Conservation (phyloP, 2,329 filamentous ascomycete species). For the Cladosporium sphaerospermum region DNA sequence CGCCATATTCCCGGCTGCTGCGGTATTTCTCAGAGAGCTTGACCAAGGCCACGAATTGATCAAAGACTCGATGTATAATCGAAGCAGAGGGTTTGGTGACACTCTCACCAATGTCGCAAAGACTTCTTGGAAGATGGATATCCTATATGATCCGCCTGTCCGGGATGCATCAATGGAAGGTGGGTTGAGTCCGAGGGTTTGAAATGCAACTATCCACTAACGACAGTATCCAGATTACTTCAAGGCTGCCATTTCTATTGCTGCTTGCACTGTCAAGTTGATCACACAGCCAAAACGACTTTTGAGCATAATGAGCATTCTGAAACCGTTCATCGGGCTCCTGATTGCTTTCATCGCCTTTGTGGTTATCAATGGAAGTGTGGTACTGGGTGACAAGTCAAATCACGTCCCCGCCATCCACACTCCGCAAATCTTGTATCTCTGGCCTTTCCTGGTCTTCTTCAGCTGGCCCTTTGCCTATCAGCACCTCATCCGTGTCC, state of each 20-base stretch:
- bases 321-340: slow-evolving; percentile 52
- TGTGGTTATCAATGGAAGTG: slow-evolving; percentile 79
- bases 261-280: slow-evolving; percentile 47
- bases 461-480: slow-evolving; percentile 78
- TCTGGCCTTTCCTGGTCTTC: slow-evolving; percentile 84
- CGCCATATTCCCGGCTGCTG: slow-evolving; percentile 63
- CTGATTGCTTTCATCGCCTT: slow-evolving; percentile 66
- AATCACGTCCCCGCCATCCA: slow-evolving; percentile 90
- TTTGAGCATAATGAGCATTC: slow-evolving; percentile 13
- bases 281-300: slow-evolving; percentile 25
- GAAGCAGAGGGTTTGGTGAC: slow-evolving; percentile 27
- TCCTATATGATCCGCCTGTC: slow-evolving; percentile 47
- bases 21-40: slow-evolving; percentile 42
- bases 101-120: slow-evolving; percentile 22
- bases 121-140: slow-evolving; percentile 34
- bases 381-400: slow-evolving; percentile 90
- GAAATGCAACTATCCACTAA: not conserved
- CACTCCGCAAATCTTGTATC: slow-evolving; percentile 86
- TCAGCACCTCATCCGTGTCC: slow-evolving; percentile 42
- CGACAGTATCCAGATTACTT: slow-evolving; percentile 37
- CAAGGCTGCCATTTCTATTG: slow-evolving; percentile 56
- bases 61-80: slow-evolving; percentile 26
- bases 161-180: slow-evolving; percentile 45
- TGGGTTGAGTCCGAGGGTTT: slow-evolving; percentile 21
- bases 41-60: slow-evolving; percentile 46